Percentiles rank a stretch among this genome's conserved stretches.
These are phyloP conservation scores for Skeletonema marinoi DNA, from an alignment of 108 stramenopile genomes.

Conservation along the genomic window DNA sequence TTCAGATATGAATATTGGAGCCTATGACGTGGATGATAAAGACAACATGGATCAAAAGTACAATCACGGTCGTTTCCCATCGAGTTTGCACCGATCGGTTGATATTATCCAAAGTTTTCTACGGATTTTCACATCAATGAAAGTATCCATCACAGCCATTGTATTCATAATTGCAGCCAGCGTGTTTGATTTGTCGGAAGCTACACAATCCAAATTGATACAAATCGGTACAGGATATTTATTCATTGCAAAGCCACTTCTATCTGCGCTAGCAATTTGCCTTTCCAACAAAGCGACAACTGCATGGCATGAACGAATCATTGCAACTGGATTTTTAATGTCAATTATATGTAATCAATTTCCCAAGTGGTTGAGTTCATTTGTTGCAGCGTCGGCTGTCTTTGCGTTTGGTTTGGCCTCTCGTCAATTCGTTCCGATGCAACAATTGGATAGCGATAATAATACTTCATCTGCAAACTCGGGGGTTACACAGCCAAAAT, in stretches of 20 bases:
- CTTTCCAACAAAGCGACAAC: not conserved
- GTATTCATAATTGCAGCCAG: not conserved
- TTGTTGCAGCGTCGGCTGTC: slow-evolving; percentile 28
- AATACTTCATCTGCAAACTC: not conserved
- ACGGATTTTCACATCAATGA: not conserved
- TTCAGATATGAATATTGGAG: not conserved
- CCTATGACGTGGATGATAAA: not conserved
- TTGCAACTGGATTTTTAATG: slow-evolving; percentile 31
- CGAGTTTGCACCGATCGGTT: not conserved
- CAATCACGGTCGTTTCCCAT: not conserved
- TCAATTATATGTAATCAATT: slow-evolving; percentile 41
- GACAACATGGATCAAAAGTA: not conserved
- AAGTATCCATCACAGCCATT: not conserved
- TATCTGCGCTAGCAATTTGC: slow-evolving; percentile 18
- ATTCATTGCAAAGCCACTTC: slow-evolving; percentile 27
- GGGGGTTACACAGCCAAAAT: not conserved
- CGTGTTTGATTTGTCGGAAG: not conserved
- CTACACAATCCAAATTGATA: slow-evolving; percentile 10
- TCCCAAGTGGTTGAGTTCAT: slow-evolving; percentile 35
- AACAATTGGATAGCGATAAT: not conserved
- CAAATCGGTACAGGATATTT: slow-evolving; percentile 25
- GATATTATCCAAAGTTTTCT: not conserved
- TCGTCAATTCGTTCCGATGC: slow-evolving; percentile 11
- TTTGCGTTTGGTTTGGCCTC: slow-evolving; percentile 43
- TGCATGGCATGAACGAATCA: slow-evolving; percentile 18